A percentile compares a stretch with the other conserved stretches of the same genome.
Conservation (phyloP, 495 filamentous ascomycete species). For the Tuber melanosporum region DNA sequence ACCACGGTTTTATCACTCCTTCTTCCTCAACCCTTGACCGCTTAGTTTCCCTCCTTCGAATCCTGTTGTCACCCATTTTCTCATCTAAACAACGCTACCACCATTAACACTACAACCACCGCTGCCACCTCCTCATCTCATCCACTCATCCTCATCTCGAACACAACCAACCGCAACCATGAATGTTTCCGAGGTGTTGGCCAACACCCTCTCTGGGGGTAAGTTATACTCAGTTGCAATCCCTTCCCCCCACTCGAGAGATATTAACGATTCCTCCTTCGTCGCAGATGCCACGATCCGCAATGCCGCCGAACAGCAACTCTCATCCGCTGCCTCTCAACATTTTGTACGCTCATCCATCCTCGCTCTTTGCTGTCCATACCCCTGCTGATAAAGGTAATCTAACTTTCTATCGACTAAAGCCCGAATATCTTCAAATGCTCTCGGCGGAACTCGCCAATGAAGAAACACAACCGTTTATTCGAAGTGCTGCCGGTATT, state of each 20-base stretch:
- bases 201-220: constrained; percentile 87
- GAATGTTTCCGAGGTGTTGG: constrained; percentile 79
- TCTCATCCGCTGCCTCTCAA: constrained; percentile 79
- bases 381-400: constrained; percentile 11
- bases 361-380: constrained; percentile 33
- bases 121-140: constrained; percentile 24
- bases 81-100: not conserved
- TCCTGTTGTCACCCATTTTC: not conserved
- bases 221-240: constrained; percentile 40
- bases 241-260: constrained; percentile 18
- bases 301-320: constrained; percentile 86
- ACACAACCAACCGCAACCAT: constrained; percentile 48
- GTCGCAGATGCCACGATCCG: constrained; percentile 75
- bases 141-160: constrained; percentile 35
- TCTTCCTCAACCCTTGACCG: constrained; percentile 17
- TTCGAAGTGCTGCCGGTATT: constrained; percentile 88
- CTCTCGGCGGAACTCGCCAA: constrained; percentile 90
- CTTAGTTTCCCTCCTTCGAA: not conserved
- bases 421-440: constrained; percentile 86
- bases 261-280: constrained; percentile 20
- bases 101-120: not conserved
- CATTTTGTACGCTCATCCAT: constrained; percentile 72
- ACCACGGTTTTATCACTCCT: constrained; percentile 24
- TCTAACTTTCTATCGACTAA: constrained; percentile 20
- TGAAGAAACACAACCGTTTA: constrained; percentile 70